A percentile compares a stretch with the other conserved stretches of the same genome.
These are phyloP conservation scores for Patellifolia procumbens DNA, from an alignment of 179 eudicot species.

Conservation along the genomic window DNA sequence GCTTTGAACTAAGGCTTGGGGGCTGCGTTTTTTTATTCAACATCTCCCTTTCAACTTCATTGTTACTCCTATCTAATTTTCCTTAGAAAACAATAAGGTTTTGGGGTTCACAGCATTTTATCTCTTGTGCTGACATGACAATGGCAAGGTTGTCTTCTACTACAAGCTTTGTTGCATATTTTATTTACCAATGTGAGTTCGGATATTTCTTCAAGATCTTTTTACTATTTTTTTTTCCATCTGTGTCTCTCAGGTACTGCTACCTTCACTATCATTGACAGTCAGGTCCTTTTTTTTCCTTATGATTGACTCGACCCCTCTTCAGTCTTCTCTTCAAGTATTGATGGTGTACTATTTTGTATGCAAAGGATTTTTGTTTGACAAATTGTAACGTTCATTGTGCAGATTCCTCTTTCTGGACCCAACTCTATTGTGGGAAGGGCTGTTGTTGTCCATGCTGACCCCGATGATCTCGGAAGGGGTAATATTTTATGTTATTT, in stretches of 20 bases:
- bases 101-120: not conserved
- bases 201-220: not conserved
- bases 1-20: not conserved
- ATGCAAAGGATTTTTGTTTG: not conserved
- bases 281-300: conserved; percentile 42
- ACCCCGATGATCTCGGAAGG: conserved; percentile 92
- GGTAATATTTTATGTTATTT: conserved; percentile 37
- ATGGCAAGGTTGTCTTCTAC: not conserved
- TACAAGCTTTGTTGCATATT: not conserved
- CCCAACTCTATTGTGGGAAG: conserved; percentile 79
- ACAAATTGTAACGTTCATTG: conserved; percentile 8
- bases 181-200: not conserved
- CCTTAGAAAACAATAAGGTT: not conserved
- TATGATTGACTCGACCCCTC: not conserved
- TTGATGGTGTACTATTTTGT: not conserved
- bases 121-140: not conserved
- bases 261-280: conserved; percentile 64
- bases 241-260: conserved; percentile 45
- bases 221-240: not conserved
- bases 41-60: not conserved
- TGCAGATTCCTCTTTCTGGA: conserved; percentile 79
- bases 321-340: not conserved
- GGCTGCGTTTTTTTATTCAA: conserved; percentile 1
- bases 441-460: conserved; percentile 94
- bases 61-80: not conserved